Evolutionary conservation across 1,139 yeast genomes (phyloP), one percentile per base, ranked within the genome.

Genomic region (Sporopachydermia cereana): DNA sequence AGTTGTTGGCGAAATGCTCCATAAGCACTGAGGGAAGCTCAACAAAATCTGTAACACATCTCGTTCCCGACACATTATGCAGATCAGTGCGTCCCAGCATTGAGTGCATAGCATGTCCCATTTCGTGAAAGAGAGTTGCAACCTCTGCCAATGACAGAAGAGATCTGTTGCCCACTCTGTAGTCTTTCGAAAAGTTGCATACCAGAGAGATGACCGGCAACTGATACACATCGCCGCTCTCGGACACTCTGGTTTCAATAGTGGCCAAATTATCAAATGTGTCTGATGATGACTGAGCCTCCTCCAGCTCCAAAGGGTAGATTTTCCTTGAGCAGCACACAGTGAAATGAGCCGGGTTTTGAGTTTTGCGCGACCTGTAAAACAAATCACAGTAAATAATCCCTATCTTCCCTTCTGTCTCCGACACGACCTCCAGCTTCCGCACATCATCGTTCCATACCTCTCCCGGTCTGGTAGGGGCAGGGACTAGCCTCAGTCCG

Each of bases 81-180:
- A 91, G 66, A 43, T 79, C 73, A 0, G 98, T 91, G 50, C 91
- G 72, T 0, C 97, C 98, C 24, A 91, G 67, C 96, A 91, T 89
- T 3, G 96, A 86, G 61, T 91, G 98, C 78, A 91, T 84, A 2
- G 98, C 98, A 63, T 91, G 99, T 1, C 99, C 99, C 95, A 91
- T 88, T 62, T 91, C 99, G 62, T 91, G 99, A 66, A 93, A 91
- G 29, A 91, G 66, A 0, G 98, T 91, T 56, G 89, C 95, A 3
- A 91, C 89, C 57, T 93, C 97, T 48, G 73, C 77, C 49, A 85
- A 69, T 5, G 81, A 69, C 39, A 91, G 64, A 23, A 85, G 66
- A 43, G 80, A 71, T 18, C 59, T 57, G 12, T 53, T 52, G 22
- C 39, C 39, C 9, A 34, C n/a, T 7, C 39, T 5, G 1, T 51